phyloP scores from a whole-genome alignment of 768 basidiomycete genomes.

The Lactifluus echinatus region DNA sequence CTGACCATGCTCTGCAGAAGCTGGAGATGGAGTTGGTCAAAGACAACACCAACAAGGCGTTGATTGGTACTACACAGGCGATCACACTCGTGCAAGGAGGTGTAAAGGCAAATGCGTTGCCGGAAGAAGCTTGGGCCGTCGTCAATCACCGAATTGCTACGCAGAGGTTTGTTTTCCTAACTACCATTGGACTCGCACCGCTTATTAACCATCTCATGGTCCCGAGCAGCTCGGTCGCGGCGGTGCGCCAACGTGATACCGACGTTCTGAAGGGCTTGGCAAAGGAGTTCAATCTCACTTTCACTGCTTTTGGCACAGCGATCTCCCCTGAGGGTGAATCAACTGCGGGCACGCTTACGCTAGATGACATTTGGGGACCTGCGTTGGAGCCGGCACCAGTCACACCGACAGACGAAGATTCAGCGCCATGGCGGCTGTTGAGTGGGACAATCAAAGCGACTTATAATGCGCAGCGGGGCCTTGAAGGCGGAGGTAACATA shows the following conservation, averaged over 20 bases:
- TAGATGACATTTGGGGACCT: slow-evolving; percentile 31
- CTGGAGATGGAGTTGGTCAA: slow-evolving; percentile 29
- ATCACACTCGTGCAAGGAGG: slow-evolving; percentile 37
- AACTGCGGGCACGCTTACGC: slow-evolving; percentile 30
- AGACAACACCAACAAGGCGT: slow-evolving; percentile 23
- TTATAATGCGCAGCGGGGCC: slow-evolving; percentile 27
- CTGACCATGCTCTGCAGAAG: slow-evolving; percentile 27
- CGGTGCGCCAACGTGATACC: slow-evolving; percentile 26
- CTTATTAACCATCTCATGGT: background rate
- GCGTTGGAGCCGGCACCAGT: slow-evolving; percentile 36
- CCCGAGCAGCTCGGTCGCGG: slow-evolving; percentile 27
- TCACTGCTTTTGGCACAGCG: slow-evolving; percentile 33
- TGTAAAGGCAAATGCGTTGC: slow-evolving; percentile 40
- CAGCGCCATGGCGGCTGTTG: slow-evolving; percentile 32
- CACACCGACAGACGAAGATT: slow-evolving; percentile 31
- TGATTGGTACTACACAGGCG: slow-evolving; percentile 28
- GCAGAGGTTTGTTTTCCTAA: slow-evolving; percentile 23
- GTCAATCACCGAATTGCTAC: slow-evolving; percentile 26
- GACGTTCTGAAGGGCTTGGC: slow-evolving; percentile 25
- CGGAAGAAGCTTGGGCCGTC: slow-evolving; percentile 34
- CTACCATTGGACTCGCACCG: background rate
- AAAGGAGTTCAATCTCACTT: slow-evolving; percentile 33
- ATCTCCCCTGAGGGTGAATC: slow-evolving; percentile 22
- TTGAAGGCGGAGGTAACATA: slow-evolving; percentile 21
- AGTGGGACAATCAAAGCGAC: slow-evolving; percentile 38